These are phyloP conservation scores for Hyparrhenia diplandra DNA, from an alignment of 176 grass and related monocot species.

Conservation along the genomic window DNA sequence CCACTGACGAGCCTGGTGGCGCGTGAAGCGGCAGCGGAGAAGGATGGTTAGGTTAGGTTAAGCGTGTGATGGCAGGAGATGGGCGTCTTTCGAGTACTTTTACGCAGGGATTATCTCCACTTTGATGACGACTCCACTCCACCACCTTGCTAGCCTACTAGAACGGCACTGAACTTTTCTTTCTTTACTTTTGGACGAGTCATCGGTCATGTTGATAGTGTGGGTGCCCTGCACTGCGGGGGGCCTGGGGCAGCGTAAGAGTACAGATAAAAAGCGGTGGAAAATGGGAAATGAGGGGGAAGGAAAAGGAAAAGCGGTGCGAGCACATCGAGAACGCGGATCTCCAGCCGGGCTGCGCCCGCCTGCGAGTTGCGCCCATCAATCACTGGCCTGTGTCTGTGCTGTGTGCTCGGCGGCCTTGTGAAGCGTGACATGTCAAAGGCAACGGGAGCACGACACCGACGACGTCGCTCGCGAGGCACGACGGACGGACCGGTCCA, in stretches of 20 bases:
- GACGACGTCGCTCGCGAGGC: not conserved
- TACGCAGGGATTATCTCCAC: not conserved
- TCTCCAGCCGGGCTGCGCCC: not conserved
- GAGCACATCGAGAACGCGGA: conserved; percentile 1
- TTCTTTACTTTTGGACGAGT: too few relatives aligned
- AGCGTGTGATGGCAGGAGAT: not conserved
- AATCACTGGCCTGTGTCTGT: too few relatives aligned
- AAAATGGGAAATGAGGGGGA: not conserved
- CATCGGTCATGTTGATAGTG: not conserved
- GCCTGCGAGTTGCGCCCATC: too few relatives aligned
- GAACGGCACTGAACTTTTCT: too few relatives aligned
- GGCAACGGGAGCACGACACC: not conserved
- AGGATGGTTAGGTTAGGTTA: not conserved
- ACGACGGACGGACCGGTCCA: not conserved
- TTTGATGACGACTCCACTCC: not conserved
- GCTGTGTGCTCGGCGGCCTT: not conserved
- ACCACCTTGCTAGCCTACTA: too few relatives aligned
- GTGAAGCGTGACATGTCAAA: conserved; percentile 30
- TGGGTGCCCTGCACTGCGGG: too few relatives aligned
- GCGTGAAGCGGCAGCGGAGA: not conserved
- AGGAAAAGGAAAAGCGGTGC: not conserved
- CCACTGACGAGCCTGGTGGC: not conserved
- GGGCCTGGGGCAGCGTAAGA: too few relatives aligned
- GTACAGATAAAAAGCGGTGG: not conserved
- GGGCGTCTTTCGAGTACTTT: not conserved